Conservation (phyloP, 192 early-diverging fungal genomes). For the Umbelopsis vinacea region DNA sequence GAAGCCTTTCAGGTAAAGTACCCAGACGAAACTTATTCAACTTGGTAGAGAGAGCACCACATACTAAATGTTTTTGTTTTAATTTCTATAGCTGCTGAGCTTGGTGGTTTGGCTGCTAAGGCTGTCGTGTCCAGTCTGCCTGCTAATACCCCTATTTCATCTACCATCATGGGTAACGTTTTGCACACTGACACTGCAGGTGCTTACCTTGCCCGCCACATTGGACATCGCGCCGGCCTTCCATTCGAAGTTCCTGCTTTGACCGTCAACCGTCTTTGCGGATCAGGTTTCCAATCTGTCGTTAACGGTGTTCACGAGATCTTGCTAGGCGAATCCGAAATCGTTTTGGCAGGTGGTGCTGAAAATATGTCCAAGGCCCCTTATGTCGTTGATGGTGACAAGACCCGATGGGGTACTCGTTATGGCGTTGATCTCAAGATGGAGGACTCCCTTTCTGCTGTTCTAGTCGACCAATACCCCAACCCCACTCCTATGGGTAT, state of each 20-base stretch:
- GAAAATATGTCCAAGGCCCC: conserved; percentile 96
- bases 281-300: conserved; percentile 94
- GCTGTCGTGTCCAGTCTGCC: conserved; percentile 84
- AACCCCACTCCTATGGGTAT: conserved; percentile 85
- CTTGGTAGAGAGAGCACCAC: background rate
- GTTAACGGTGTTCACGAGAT: conserved; percentile 97
- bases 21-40: background rate
- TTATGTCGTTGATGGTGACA: conserved; percentile 75
- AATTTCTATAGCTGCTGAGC: conserved; percentile 61
- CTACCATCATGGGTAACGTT: conserved; percentile 96
- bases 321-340: conserved; percentile 74
- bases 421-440: conserved; percentile 89
- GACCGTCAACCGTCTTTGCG: conserved; percentile 96
- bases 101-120: conserved; percentile 91
- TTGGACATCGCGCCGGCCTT: conserved; percentile 87
- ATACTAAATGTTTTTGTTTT: background rate
- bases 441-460: conserved; percentile 87
- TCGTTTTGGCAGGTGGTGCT: conserved; percentile 88
- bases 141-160: conserved; percentile 71
- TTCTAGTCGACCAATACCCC: conserved; percentile 87
- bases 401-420: conserved; percentile 77
- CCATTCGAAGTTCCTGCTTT: conserved; percentile 85
- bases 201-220: conserved; percentile 91
- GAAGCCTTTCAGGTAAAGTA: conserved; percentile 72
- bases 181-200: conserved; percentile 81